phyloP scores from a whole-genome alignment of 148 eudicot species.

The Rhododendron ovatum region DNA sequence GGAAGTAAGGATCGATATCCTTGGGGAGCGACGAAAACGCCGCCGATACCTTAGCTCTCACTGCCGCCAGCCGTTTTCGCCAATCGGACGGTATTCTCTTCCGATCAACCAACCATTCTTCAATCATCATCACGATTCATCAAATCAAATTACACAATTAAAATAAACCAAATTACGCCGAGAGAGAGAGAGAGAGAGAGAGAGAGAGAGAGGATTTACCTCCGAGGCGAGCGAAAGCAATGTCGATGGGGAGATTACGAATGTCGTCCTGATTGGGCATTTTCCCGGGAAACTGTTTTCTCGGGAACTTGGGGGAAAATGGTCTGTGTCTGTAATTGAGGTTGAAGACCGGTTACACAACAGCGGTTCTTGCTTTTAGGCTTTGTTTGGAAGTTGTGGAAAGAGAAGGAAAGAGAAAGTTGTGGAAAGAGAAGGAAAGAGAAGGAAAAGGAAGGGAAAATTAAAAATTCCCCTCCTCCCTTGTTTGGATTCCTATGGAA shows the following conservation, averaged over 20 bases:
- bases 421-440: no score
- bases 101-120: constrained; percentile 98
- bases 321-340: background rate
- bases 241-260: constrained; percentile 87
- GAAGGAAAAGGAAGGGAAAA: no score
- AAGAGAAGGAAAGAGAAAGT: no score
- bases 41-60: constrained; percentile 61
- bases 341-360: background rate
- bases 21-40: constrained; percentile 72
- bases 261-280: constrained; percentile 59
- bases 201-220: constrained; percentile 30
- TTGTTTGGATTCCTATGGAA: no score
- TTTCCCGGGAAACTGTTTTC: constrained; percentile 10
- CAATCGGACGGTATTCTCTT: constrained; percentile 87
- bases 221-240: constrained; percentile 82
- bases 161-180: background rate
- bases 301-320: background rate
- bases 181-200: background rate
- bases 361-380: no score
- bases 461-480: no score
- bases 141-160: background rate
- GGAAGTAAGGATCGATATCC: constrained; percentile 76
- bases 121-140: constrained; percentile 17
- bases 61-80: constrained; percentile 60
- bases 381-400: no score